Evolutionary conservation across 352 stramenopile genomes (phyloP), one percentile per base, ranked within the genome.

Genomic region (Phytophthora vignae): DNA sequence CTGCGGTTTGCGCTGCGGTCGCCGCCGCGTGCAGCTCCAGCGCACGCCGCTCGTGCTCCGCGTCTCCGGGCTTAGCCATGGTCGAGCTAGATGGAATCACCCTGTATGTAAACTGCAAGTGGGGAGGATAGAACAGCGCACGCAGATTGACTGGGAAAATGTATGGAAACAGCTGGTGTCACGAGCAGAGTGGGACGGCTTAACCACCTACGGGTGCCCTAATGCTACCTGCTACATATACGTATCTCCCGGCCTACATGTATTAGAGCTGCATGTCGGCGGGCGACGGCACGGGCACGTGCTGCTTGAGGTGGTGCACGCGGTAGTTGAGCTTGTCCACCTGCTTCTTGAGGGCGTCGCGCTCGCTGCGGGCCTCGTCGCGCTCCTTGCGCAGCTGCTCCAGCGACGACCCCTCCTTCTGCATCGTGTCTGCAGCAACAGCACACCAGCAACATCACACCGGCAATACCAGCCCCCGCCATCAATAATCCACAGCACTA

Each of bases 291-390:
- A 90, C 74, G 1, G 67, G 69, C 52, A 95, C 79, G 61, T 93
- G 84, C 69, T 90, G 81, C 76, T 91, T 89, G 31, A 95, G 81
- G 61, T 95, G 88, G 27, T 87, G 65, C 42, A 95, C 76, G 60
- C 85, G 88, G 72, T 95, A 95, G 71, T 84, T 90, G 69, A 95
- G 84, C 69, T 95, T 95, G 57, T 79, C 63, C 44, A 95, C 85
- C 73, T 93, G 84, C 73, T 91, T 91, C 66, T 86, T 69, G 7
- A 93, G 73, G 15, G 71, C 73, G 52, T 90, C 84, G 60, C 84
- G 81, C 67, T 95, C 88, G 40, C 29, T 66, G 52, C 77, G 78
- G 49, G 86, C 84, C 29, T 81, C 78, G 29, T 91, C 84, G 58
- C 85, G 82, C 70, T 93, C 83, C 36, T 84, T 77, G 44, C 83